Base-by-base conservation (phyloP, 2,329 filamentous ascomycete genomes). In the Sporothrix protearum region DNA sequence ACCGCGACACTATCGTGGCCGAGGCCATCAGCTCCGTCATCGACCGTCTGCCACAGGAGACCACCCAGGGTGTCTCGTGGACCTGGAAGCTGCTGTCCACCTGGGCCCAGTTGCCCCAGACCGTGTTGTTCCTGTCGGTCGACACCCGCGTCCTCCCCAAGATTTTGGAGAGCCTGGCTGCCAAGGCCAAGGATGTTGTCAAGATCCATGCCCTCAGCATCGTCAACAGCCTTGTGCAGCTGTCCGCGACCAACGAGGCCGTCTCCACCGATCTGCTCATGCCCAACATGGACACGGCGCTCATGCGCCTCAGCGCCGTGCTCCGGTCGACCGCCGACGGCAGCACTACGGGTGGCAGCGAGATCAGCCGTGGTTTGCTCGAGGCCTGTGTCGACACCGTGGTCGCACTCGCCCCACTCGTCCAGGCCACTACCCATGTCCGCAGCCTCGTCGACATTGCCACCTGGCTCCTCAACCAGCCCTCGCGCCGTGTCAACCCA, bases 1-100 rank as follows among this genome's bases (percentile, higher is more conserved):
- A 94, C 78, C 86, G 92, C 49, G 84, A 87, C 9, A 80, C 87
- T 0, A 90, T 98, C 68, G 88, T 96, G 69, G 83, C 87, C 36
- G 90, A 97, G 77, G 83, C 96, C 33, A 85, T 99, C 61, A 88
- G 88, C 68, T 93, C 93, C 22, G 87, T 93, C 75, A 83, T 98
- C 22, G 87, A 91, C 2, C 92, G 92, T 71, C 87, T 99, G 70
- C 88, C 94, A 0, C 84, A 87, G 5, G 96, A 99, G 81, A 97
- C 93, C 57, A 92, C 93, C 0, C 94, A 99, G 78, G 93, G 93
- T 16, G 85, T 97, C 8, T 98, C 96, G 2, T 92, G 91, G 19
- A 87, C 94, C 53, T 86, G 97, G 73, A 90, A 91, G 74, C 84
- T 99, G 5, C 89, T 99, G 74, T 89, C 88, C 3, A 92, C 91